Percentiles rank a stretch among this genome's conserved stretches.
These are phyloP conservation scores for Starmerella floris DNA, from an alignment of 805 yeast genomes.

Conservation along the genomic window DNA sequence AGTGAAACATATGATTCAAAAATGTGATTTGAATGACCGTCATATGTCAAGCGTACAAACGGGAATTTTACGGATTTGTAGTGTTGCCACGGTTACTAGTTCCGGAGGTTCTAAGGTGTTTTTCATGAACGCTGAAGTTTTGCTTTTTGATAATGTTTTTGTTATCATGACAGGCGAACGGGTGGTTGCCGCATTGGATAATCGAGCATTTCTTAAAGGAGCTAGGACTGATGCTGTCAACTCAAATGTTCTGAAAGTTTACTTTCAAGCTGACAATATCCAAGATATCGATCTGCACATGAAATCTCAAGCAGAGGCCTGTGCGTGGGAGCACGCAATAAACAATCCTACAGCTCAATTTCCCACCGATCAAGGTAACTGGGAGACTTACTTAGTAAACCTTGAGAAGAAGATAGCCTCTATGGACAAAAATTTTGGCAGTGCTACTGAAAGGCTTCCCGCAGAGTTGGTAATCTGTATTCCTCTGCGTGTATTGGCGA, in stretches of 20 bases:
- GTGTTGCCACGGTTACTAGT: slow-evolving; percentile 1
- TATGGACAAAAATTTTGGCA: too few species aligned
- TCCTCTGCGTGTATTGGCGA: background rate
- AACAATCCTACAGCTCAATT: slow-evolving; percentile 2
- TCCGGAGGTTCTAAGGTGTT: slow-evolving; percentile 1
- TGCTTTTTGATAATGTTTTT: slow-evolving; percentile 4
- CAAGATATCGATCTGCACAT: slow-evolving; percentile 4
- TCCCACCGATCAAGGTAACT: slow-evolving; percentile 7
- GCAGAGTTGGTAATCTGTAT: background rate
- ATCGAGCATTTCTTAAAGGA: background rate
- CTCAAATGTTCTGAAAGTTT: background rate
- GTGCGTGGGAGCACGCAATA: slow-evolving; percentile 9
- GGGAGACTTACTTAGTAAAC: background rate
- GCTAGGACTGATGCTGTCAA: background rate
- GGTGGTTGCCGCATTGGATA: slow-evolving; percentile 4
- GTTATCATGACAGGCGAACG: background rate
- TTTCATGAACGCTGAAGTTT: background rate
- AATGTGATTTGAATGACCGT: background rate
- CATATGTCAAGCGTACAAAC: background rate
- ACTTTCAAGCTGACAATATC: background rate
- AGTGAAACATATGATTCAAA: background rate
- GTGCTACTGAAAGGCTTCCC: background rate
- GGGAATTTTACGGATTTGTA: slow-evolving; percentile 7
- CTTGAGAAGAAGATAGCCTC: background rate
- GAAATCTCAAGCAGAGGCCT: background rate